phyloP scores from a whole-genome alignment of 768 basidiomycete genomes.

The Clathrus columnatus region DNA sequence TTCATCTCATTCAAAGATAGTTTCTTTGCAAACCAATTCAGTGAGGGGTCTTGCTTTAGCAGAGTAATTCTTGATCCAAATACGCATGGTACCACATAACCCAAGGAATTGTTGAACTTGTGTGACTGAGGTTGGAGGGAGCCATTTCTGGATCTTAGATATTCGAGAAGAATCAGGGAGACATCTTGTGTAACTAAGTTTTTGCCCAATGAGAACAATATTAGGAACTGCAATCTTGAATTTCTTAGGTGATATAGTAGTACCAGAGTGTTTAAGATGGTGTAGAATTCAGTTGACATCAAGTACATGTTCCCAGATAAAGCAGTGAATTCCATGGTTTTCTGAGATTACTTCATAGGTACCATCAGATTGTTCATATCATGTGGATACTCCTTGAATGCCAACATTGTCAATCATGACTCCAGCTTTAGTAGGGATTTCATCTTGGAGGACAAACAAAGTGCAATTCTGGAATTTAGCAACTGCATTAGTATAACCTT shows the following conservation, averaged over 20 bases:
- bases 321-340: conserved; percentile 9
- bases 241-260: conserved; percentile 13
- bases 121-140: background rate
- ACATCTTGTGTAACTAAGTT: conserved; percentile 26
- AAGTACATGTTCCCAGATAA: conserved; percentile 17
- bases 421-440: conserved; percentile 20
- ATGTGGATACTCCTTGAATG: conserved; percentile 15
- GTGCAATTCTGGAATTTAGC: conserved; percentile 22
- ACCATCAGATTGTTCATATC: conserved; percentile 6
- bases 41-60: conserved; percentile 7
- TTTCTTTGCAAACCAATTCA: conserved; percentile 1
- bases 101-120: conserved; percentile 12
- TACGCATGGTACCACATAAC: background rate
- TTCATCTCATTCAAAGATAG: conserved; percentile 24
- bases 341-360: background rate
- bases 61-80: conserved; percentile 6
- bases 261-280: conserved; percentile 12
- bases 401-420: conserved; percentile 27
- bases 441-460: conserved; percentile 24
- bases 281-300: conserved; percentile 17
- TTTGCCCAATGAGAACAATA: conserved; percentile 28
- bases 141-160: conserved; percentile 20
- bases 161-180: conserved; percentile 20
- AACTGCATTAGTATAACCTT: conserved; percentile 12
- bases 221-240: conserved; percentile 14